phyloP scores from a whole-genome alignment of 345 rosid species.

The Citrus trifoliata region DNA sequence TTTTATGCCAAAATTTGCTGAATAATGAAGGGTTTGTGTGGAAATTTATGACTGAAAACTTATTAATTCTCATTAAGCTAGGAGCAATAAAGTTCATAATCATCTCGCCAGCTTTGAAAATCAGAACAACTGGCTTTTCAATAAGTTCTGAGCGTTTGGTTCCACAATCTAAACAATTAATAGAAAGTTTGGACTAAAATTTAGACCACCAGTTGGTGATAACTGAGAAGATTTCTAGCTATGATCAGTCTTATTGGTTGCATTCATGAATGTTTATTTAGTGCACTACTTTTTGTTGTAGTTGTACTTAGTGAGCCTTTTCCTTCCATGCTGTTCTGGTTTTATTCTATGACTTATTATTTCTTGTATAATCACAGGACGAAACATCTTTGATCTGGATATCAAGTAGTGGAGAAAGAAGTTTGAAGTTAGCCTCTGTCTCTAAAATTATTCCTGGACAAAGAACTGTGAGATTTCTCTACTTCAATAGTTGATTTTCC shows the following conservation, averaged over 20 bases:
- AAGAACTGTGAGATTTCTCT: conserved; percentile 71
- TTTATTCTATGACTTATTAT: neutral
- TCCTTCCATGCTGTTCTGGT: neutral
- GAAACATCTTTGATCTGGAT: conserved; percentile 90
- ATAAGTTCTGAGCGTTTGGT: neutral
- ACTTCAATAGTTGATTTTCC: neutral
- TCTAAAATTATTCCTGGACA: conserved; percentile 92
- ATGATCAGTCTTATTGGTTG: neutral
- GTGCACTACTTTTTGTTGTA: neutral
- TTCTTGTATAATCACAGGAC: conserved; percentile 53
- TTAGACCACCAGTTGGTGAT: neutral
- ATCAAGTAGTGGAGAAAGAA: conserved; percentile 76
- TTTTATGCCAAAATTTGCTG: conserved; percentile 9
- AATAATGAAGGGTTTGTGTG: neutral
- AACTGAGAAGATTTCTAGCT: neutral
- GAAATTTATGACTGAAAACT: neutral
- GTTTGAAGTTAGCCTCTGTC: conserved; percentile 76
- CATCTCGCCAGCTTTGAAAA: too few relatives aligned
- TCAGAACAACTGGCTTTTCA: too few relatives aligned
- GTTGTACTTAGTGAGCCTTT: neutral
- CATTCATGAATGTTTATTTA: neutral
- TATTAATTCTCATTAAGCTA: neutral
- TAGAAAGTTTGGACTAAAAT: neutral
- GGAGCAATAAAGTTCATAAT: neutral
- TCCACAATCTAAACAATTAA: neutral